Evolutionary conservation across 2,329 filamentous ascomycete genomes (phyloP).

Genomic region (Graphiopsis chlorocephala): DNA sequence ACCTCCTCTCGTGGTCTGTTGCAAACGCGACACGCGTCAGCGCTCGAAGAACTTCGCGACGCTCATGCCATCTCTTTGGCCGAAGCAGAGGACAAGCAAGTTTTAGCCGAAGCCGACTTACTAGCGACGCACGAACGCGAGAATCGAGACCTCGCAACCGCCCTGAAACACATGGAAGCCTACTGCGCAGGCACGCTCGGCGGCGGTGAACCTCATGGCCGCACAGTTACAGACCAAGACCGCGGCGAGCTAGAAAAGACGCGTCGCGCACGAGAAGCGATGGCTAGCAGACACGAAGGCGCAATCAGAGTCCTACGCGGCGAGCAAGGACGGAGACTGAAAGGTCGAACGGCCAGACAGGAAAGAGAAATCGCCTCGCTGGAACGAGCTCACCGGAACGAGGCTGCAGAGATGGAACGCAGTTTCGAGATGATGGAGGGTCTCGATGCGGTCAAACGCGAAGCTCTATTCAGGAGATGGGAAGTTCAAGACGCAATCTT

Average conservation of each 20-base stretch:
- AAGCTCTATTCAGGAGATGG: conserved; percentile 37
- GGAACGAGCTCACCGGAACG: conserved; percentile 33
- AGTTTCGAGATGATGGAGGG: conserved; percentile 27
- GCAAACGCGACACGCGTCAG: conserved; percentile 21
- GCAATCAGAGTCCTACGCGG: conserved; percentile 48
- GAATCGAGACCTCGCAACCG: conserved; percentile 43
- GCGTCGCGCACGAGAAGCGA: conserved; percentile 36
- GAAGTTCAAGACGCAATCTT: conserved; percentile 13
- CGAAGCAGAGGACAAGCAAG: conserved; percentile 45
- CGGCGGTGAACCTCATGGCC: conserved; percentile 31
- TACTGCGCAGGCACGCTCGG: conserved; percentile 43
- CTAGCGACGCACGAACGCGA: conserved; percentile 42
- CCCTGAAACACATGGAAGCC: conserved; percentile 48
- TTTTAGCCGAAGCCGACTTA: conserved; percentile 43
- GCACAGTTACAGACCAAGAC: conserved; percentile 45
- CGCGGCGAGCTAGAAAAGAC: conserved; percentile 43
- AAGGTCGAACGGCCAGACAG: conserved; percentile 38
- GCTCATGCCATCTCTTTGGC: conserved; percentile 40
- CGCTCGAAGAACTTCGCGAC: conserved; percentile 27
- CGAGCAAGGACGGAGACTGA: conserved; percentile 42
- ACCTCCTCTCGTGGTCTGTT: conserved; percentile 20
- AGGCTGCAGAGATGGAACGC: conserved; percentile 35
- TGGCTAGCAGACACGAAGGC: conserved; percentile 43
- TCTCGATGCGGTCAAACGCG: conserved; percentile 33
- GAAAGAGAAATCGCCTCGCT: conserved; percentile 40